Evolutionary conservation across 345 rosid species (phyloP), one percentile per base, ranked within the genome.

Genomic region (Dimocarpus longan): DNA sequence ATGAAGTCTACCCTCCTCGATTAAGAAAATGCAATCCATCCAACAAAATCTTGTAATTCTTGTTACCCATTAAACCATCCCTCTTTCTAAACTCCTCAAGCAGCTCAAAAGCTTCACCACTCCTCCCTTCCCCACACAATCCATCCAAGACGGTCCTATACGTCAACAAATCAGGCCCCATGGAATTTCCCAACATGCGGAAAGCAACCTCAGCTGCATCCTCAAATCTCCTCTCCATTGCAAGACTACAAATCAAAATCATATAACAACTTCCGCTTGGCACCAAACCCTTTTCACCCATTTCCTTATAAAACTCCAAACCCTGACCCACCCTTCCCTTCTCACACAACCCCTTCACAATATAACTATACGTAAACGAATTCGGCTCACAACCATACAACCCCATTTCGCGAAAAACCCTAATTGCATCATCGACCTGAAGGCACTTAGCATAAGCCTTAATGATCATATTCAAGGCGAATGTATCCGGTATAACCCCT

Each of bases 171-270:
- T 93, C 98, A 0, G 97, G 96, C 1, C 84, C 84, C 91, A 90
- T 76, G 0, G 89, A 85, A 77, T 95, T 89, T 22, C 73, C 73
- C 84, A 95, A 78, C 99, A 95, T 91, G 32, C 89, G 94, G 80
- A 80, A 88, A 79, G 86, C 75, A 70, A 85, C 77, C 67, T 86
- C 91, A 0, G 85, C 80, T 0, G 95, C 96, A 69, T 90, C 95
- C 18, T 85, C 84, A 24, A 87, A 69, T 68, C 86, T 92, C 72
- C 80, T 50, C 44, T 87, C 89, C 88, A 93, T 62, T 0, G 95
- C 94, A 43, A 95, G 91, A 89, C 95, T 90, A 77, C 96, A 95
- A 22, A 91, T 89, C 90, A 95, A 76, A 81, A 90, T 88, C 93
- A 90, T 85, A 56, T 86, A 91, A 73, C 90, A 87, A 80, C 95